Evolutionary conservation across 805 yeast genomes (phyloP), one percentile per base, ranked within the genome.

Genomic region (Metschnikowia peoriensis): DNA sequence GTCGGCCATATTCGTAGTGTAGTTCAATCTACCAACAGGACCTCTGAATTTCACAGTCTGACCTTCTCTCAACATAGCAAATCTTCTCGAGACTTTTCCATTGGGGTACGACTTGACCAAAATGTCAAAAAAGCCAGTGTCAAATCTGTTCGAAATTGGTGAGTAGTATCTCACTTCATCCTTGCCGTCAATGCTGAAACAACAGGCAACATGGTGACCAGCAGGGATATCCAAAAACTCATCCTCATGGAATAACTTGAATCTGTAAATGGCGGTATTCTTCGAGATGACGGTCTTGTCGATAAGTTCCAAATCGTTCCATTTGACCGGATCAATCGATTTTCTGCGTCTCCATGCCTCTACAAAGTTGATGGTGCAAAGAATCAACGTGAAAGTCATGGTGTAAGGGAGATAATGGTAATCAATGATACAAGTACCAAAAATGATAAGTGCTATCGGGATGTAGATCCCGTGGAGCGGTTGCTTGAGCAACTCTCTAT

Each of bases 401-500:
- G 70, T 65, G 58, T 73, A 73, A 14, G 85, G 86, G 44, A 83
- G 60, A 62, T 75, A 82, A 44, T 73, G 71, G 55, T 67, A 75
- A 46, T 81, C 79, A 51, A 84, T 73, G 59, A 87, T 75, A 22
- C 72, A 66, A 4, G 84, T 77, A 38, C 96, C 96, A 34, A 78
- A 75, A 7, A 85, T 41, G 45, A 87, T 76, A 47, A 88, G 75
- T 1, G 74, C 81, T 28, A 79, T 68, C 6, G 96, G 96, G 58
- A 88, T 87, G 64, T 81, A 83, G 47, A 88, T 80, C 16, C 92
- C 90, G 62, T 88, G 96, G 41, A 88, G 67, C 6, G 92, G 91
- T 49, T 85, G 81, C 62, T 85, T 83, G 53, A 86, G 73, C 43
- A 86, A 70, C 49, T 82, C 83, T 57, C 79, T 67, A 38, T 78